These are phyloP conservation scores for Xylariomycetidae sp. DNA, from an alignment of 2,329 filamentous ascomycete species.

Conservation along the genomic window DNA sequence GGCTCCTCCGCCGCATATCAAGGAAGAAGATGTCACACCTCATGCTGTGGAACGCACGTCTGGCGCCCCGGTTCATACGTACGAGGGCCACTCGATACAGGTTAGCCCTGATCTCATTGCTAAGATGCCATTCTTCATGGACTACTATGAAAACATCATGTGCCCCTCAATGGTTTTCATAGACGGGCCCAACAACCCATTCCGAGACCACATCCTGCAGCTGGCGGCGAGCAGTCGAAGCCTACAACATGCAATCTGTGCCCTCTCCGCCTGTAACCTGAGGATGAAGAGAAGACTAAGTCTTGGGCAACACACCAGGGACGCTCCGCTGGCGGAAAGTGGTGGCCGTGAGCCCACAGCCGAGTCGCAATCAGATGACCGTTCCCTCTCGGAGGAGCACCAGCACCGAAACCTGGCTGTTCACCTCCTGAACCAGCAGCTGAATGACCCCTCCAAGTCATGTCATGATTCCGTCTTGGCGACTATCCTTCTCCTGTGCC, in stretches of 20 bases:
- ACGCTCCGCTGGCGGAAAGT: constrained; percentile 45
- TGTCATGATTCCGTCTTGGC: constrained; percentile 83
- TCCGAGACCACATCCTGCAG: constrained; percentile 74
- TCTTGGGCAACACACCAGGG: constrained; percentile 50
- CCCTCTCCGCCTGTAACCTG: constrained; percentile 82
- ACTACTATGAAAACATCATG: constrained; percentile 91
- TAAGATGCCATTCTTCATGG: constrained; percentile 82
- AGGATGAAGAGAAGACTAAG: constrained; percentile 74
- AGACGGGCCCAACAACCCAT: constrained; percentile 81
- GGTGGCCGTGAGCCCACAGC: constrained; percentile 39
- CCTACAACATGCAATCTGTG: constrained; percentile 89
- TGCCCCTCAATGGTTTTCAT: constrained; percentile 89
- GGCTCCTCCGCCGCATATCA: constrained; percentile 36
- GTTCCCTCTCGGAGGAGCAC: constrained; percentile 71
- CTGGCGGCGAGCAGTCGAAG: constrained; percentile 74
- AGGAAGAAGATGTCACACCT: constrained; percentile 41
- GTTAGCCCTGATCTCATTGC: constrained; percentile 62
- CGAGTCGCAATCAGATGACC: constrained; percentile 52
- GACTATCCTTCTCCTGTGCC: constrained; percentile 80
- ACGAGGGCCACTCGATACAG: constrained; percentile 43
- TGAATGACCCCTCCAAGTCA: constrained; percentile 70
- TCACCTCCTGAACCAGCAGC: constrained; percentile 74
- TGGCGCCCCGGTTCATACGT: constrained; percentile 43
- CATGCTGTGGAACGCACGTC: constrained; percentile 37
- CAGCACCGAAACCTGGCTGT: constrained; percentile 80